These are phyloP conservation scores for Fusarium gaditjirri DNA, from an alignment of 2,329 filamentous ascomycete genomes.

Conservation along the genomic window DNA sequence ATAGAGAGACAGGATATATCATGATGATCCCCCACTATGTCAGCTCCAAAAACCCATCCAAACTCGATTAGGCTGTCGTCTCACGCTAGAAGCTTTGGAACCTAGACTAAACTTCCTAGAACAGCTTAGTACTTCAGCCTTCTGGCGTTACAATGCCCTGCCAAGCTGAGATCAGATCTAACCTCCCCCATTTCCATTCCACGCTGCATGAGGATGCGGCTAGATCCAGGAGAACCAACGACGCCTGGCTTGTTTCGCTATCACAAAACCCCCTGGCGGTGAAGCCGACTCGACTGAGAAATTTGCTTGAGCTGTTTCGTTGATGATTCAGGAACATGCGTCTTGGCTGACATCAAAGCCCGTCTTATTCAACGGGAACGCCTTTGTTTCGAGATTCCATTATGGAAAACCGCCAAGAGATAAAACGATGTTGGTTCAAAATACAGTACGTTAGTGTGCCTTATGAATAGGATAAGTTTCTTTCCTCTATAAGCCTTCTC, in stretches of 20 bases:
- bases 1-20: neutral
- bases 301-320: neutral
- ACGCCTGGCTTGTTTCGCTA: neutral
- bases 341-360: slow-evolving; percentile 15
- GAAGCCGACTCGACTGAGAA: slow-evolving; percentile 9
- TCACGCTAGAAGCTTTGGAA: slow-evolving; percentile 43
- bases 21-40: slow-evolving; percentile 20
- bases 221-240: neutral
- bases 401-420: neutral
- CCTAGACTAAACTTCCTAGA: slow-evolving; percentile 14
- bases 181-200: neutral
- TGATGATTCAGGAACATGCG: neutral
- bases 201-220: neutral
- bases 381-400: neutral
- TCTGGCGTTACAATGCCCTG: neutral
- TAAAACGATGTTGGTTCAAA: neutral
- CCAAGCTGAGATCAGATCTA: slow-evolving; percentile 4
- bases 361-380: neutral
- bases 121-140: slow-evolving; percentile 15
- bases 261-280: neutral
- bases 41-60: neutral
- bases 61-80: slow-evolving; percentile 21
- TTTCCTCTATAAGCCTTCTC: neutral
- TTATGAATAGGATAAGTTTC: neutral
- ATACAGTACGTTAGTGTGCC: neutral